phyloP scores from a whole-genome alignment of 2,329 filamentous ascomycete species.

The Botrytis galanthina region DNA sequence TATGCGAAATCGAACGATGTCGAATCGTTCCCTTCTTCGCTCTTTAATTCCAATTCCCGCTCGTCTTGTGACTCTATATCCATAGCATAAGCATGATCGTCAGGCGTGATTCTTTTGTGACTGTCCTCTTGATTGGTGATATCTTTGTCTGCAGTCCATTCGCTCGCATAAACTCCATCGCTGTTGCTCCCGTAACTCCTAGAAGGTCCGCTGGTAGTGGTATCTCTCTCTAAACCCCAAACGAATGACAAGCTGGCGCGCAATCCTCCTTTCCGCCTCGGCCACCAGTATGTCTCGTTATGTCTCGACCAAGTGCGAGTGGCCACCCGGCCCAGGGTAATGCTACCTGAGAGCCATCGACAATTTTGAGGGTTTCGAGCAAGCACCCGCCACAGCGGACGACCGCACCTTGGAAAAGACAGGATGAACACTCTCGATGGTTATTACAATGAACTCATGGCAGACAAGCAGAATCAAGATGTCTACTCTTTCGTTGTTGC shows the following conservation, averaged over 20 bases:
- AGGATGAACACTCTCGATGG: constrained; percentile 43
- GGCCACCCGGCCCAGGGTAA: constrained; percentile 44
- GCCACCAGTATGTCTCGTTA: constrained; percentile 34
- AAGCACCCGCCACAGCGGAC: constrained; percentile 46
- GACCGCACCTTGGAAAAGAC: constrained; percentile 43
- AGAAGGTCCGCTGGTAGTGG: constrained; percentile 3
- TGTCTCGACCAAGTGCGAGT: constrained; percentile 28
- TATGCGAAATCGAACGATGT: neutral
- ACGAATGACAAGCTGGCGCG: neutral
- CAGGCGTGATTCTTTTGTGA: neutral
- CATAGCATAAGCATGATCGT: neutral
- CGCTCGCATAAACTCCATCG: neutral
- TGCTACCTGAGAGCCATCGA: constrained; percentile 44
- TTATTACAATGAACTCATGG: constrained; percentile 37
- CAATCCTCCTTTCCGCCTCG: constrained; percentile 27
- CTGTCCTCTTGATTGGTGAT: neutral
- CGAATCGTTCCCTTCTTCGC: neutral
- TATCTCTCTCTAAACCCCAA: neutral
- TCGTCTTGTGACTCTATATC: neutral
- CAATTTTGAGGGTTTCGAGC: constrained; percentile 43
- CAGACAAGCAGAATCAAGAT: constrained; percentile 35
- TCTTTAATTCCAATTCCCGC: neutral
- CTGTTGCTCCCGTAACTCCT: constrained; percentile 3
- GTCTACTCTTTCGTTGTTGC: constrained; percentile 17
- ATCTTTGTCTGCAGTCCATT: neutral